A percentile compares a stretch with the other conserved stretches of the same genome.
These are phyloP conservation scores for Pholiota conissans DNA, from an alignment of 768 basidiomycete species.

Conservation along the genomic window DNA sequence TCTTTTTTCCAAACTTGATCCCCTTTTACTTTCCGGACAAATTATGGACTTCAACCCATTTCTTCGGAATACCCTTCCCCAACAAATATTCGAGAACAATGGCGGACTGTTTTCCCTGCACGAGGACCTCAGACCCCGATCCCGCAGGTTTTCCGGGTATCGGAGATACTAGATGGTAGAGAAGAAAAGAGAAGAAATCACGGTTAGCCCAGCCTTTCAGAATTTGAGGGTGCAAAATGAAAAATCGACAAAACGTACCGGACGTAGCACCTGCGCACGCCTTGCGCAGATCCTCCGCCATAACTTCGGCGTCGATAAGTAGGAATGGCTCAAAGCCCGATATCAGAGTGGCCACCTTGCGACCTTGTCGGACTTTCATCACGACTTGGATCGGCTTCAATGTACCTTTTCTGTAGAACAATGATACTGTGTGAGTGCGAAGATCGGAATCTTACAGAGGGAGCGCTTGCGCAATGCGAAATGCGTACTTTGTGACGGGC, in stretches of 20 bases:
- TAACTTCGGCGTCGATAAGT: slow-evolving; percentile 60
- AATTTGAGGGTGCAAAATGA: neutral
- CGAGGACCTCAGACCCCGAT: slow-evolving; percentile 66
- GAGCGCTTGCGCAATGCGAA: too few relatives aligned
- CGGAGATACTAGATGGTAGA: slow-evolving; percentile 72
- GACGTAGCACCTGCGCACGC: slow-evolving; percentile 80
- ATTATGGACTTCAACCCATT: slow-evolving; percentile 69
- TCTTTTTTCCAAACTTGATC: neutral
- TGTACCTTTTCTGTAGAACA: slow-evolving; percentile 64
- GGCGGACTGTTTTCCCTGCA: slow-evolving; percentile 82
- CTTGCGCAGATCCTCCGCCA: slow-evolving; percentile 78
- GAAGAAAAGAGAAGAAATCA: neutral
- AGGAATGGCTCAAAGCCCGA: slow-evolving; percentile 81
- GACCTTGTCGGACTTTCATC: slow-evolving; percentile 74
- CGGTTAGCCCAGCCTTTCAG: neutral
- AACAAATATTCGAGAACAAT: slow-evolving; percentile 66
- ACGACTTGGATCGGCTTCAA: slow-evolving; percentile 69
- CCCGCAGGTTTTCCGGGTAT: slow-evolving; percentile 51
- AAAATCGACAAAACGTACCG: slow-evolving; percentile 27
- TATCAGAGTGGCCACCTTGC: slow-evolving; percentile 74
- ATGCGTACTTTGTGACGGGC: slow-evolving; percentile 57
- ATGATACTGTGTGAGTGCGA: slow-evolving; percentile 2
- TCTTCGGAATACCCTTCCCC: slow-evolving; percentile 74
- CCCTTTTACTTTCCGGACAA: slow-evolving; percentile 43
- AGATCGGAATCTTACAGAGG: neutral